Percentiles rank a stretch among this genome's conserved stretches.
These are phyloP conservation scores for Piedraia hortae DNA, from an alignment of 2,329 filamentous ascomycete genomes.

Conservation along the genomic window DNA sequence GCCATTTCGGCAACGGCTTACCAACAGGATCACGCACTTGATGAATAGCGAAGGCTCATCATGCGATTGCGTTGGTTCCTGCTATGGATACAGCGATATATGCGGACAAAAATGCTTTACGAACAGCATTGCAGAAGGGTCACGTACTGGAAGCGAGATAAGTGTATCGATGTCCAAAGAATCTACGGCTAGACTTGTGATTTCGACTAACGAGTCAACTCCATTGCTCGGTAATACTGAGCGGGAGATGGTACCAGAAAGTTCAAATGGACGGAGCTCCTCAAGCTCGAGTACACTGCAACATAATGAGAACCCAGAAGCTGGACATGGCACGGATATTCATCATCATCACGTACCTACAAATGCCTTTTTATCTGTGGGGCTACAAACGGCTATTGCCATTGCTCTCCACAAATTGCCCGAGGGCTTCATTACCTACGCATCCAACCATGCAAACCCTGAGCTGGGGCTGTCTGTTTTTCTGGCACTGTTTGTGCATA, in stretches of 20 bases:
- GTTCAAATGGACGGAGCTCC: too few species aligned
- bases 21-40: slow-evolving; percentile 20
- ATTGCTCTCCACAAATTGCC: slow-evolving; percentile 93
- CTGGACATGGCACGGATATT: slow-evolving; percentile 6
- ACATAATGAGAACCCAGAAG: slow-evolving; percentile 1
- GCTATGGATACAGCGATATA: slow-evolving; percentile 32
- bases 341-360: slow-evolving; percentile 90
- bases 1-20: slow-evolving; percentile 16
- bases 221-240: slow-evolving; percentile 7
- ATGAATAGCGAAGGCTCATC: slow-evolving; percentile 14
- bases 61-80: slow-evolving; percentile 31
- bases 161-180: slow-evolving; percentile 5
- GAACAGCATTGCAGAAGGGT: slow-evolving; percentile 16
- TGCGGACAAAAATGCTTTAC: slow-evolving; percentile 34
- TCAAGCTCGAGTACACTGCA: slow-evolving; percentile 5
- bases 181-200: slow-evolving; percentile 2
- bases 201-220: slow-evolving; percentile 8
- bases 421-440: slow-evolving; percentile 68
- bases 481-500: slow-evolving; percentile 88
- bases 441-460: slow-evolving; percentile 88
- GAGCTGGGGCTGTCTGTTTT: slow-evolving; percentile 74
- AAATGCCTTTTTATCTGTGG: slow-evolving; percentile 80
- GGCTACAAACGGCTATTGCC: slow-evolving; percentile 83
- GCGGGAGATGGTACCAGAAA: too few species aligned
- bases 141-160: slow-evolving; percentile 6